A percentile compares a stretch with the other conserved stretches of the same genome.
Evolutionary conservation across 192 early-diverging fungal genomes (phyloP).

Genomic region (Lobosporangium transversale): DNA sequence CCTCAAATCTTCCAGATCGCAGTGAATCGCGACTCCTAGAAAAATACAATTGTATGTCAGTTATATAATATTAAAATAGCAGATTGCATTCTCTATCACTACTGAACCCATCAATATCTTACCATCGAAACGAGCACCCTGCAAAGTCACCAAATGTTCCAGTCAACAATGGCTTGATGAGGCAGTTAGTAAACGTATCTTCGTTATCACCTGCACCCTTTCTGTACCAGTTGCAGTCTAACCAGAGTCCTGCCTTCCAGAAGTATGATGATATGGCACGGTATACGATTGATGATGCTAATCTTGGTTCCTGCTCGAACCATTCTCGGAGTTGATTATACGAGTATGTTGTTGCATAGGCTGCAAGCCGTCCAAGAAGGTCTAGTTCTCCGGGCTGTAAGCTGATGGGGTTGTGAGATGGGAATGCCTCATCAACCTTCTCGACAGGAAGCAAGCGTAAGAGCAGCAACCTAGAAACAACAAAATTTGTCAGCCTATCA

Average conservation of each 20-base stretch:
- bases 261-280: constrained; percentile 5
- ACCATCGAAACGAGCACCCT: constrained; percentile 19
- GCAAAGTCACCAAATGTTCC: constrained; percentile 18
- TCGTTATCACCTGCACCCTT: constrained; percentile 9
- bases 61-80: constrained; percentile 1
- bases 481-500: constrained; percentile 19
- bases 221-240: constrained; percentile 12
- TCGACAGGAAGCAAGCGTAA: constrained; percentile 6
- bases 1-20: background rate
- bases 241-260: constrained; percentile 14
- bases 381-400: constrained; percentile 5
- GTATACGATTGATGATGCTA: constrained; percentile 1
- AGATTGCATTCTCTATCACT: background rate
- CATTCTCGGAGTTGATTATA: constrained; percentile 10
- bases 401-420: no score
- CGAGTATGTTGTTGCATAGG: constrained; percentile 7
- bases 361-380: constrained; percentile 11
- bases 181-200: constrained; percentile 10
- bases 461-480: constrained; percentile 14
- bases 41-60: background rate
- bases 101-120: constrained; percentile 4
- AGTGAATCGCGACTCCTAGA: constrained; percentile 3
- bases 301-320: constrained; percentile 13
- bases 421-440: constrained; percentile 13
- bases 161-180: constrained; percentile 10